Percentiles rank a stretch among this genome's conserved stretches.
Evolutionary conservation across 2,329 filamentous ascomycete species (phyloP).

Genomic region (Aureobasidium sp.): DNA sequence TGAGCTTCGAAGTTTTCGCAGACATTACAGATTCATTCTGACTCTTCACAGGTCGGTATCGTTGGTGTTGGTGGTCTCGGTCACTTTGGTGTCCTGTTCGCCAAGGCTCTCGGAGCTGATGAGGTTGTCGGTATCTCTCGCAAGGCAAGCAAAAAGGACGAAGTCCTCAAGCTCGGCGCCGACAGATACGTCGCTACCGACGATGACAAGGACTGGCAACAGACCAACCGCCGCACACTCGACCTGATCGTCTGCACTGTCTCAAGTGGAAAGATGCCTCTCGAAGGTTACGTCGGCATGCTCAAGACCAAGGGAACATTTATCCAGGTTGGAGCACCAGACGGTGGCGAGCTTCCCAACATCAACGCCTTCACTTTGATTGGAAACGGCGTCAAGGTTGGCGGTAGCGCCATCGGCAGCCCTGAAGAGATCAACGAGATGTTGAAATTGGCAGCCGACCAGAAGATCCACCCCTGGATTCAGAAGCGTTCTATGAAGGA

Average conservation of each 20-base stretch:
- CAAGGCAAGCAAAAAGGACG: conserved; percentile 47
- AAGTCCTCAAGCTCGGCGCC: conserved; percentile 54
- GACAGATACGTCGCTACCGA: conserved; percentile 47
- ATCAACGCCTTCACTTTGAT: conserved; percentile 52
- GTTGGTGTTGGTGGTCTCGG: conserved; percentile 62
- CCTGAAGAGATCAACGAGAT: conserved; percentile 53
- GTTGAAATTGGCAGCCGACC: conserved; percentile 50
- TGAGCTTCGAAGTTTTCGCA: not conserved
- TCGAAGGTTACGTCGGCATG: conserved; percentile 51
- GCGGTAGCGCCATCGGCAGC: conserved; percentile 40
- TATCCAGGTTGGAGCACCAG: conserved; percentile 37
- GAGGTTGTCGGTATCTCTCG: conserved; percentile 57
- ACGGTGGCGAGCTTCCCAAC: conserved; percentile 44
- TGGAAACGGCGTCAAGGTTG: conserved; percentile 40
- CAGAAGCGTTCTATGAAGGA: conserved; percentile 52
- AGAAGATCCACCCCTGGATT: conserved; percentile 52
- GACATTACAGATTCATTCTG: accelerated
- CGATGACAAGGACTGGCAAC: conserved; percentile 49
- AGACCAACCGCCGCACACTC: conserved; percentile 42
- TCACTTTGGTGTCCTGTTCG: conserved; percentile 62
- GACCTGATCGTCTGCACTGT: conserved; percentile 53
- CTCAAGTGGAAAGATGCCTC: conserved; percentile 50
- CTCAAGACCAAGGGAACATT: conserved; percentile 51
- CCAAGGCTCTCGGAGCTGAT: conserved; percentile 59
- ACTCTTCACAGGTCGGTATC: conserved; percentile 48